Evolutionary conservation across 441 rosid genomes (phyloP), one percentile per base, ranked within the genome.

Genomic region (Jatropha multifida): DNA sequence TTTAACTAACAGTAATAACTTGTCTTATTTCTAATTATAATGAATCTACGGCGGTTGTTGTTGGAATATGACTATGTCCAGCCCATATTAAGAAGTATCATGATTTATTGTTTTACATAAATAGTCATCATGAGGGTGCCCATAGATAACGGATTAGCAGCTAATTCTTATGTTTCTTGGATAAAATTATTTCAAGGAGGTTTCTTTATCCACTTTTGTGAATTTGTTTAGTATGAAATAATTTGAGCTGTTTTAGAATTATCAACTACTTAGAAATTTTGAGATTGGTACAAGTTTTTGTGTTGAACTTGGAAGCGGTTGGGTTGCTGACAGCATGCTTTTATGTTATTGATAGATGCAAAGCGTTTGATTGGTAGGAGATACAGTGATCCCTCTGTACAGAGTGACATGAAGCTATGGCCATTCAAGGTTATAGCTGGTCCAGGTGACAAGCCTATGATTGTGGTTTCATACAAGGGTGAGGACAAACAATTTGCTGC

Each of bases 291-390:
- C 14, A 13, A 52, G 15, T 5, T 54, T 15, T 18, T 32, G 23
- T 27, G 18, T 15, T 26, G 40, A 61, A 65, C 20, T 5, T 65
- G 23, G 2, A 18, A 3, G 37, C 9, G 44, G 0, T 68, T 32
- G 37, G 38, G 48, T 38, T 6, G 1, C 40, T 27, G 10, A 0
- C n/a, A 61, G 3, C 42, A 13, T 51, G 1, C 1, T 55, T 32
- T 40, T 0, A 0, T 41, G 58, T 54, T 4, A 8, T 27, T 55
- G 17, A 38, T 81, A 92, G 97, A 90, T 86, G 97, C 94, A 0
- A 92, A 92, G 87, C 86, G 94, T 52, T 86, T 92, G 89, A 89
- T 89, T 46, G 94, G 97, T 26, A 83, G 93, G 73, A 76, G 92
- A 75, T 86, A 44, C 77, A 82, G 81, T 38, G 97, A 90, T 65